Evolutionary conservation across 495 filamentous ascomycete species (phyloP), one percentile per base, ranked within the genome.

Genomic region (Penicillium soppii): DNA sequence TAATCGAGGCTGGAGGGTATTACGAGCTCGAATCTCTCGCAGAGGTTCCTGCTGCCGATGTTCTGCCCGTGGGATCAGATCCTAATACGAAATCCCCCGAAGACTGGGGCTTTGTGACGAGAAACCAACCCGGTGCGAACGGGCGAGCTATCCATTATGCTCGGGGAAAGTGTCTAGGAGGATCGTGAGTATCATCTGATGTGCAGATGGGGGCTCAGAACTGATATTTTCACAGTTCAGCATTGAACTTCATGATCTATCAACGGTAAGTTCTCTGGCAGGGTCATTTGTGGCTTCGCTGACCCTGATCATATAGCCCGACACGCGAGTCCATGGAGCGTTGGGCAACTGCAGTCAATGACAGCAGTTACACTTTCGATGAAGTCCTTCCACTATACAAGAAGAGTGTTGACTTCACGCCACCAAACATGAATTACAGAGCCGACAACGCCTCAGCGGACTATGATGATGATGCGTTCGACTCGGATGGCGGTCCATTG

Each of bases 271-370:
- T 9, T 23, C 5, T 4, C 12, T 7, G 17, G 19, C 3, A 19
- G 13, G 19, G 12, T 20, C 10, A 20, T 6, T 21, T 23, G 29
- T 13, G 4, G 9, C 13, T 23, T 2, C 13, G 12, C 26, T 30
- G n/a, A 50, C 42, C 10, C 0, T 7, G 6, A 21, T 3, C 4
- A 29, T 17, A 0, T n/a, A 65, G 78, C 4, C 66, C 63, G 0
- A 76, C 71, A 0, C 55, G 46, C 5, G 73, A 67, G 0, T 61
- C 78, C 1, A 75, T 75, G 53, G 61, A 81, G 10, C 55, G 64
- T 52, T 87, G 83, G 83, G 83, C 83, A 0, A 72, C 81, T 22
- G 32, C 43, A 0, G 81, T 86, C 5, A 73, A 76, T 32, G 84
- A 87, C 53, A 40, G 71, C 2, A 75, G 67, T 44, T 89, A 81